phyloP scores from a whole-genome alignment of 1,284 basidiomycete genomes.

The Tausonia pullulans region DNA sequence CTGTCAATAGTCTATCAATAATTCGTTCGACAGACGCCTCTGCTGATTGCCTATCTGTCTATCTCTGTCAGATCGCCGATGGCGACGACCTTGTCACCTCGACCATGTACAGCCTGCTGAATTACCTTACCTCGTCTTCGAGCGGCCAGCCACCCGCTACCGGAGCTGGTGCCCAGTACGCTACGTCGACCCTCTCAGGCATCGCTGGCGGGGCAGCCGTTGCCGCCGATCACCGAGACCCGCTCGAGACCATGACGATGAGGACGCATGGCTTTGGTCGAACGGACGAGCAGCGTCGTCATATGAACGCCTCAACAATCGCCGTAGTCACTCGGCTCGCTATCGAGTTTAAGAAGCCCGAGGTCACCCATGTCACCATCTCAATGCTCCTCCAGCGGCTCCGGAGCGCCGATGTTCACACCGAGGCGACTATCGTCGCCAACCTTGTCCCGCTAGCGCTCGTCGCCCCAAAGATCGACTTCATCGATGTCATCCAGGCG shows the following conservation, averaged over 20 bases:
- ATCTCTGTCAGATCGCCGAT: constrained; percentile 51
- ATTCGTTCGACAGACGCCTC: no score
- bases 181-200: constrained; percentile 4
- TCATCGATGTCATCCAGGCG: constrained; percentile 71
- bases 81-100: constrained; percentile 87
- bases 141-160: not conserved
- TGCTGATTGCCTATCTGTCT: constrained; percentile 5
- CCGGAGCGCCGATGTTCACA: constrained; percentile 66
- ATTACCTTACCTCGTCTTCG: constrained; percentile 55
- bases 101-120: constrained; percentile 89
- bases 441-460: constrained; percentile 84
- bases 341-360: constrained; percentile 66
- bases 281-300: constrained; percentile 70
- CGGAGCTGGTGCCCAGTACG: not conserved
- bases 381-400: constrained; percentile 88
- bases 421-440: constrained; percentile 82
- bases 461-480: constrained; percentile 60
- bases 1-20: constrained; percentile 39
- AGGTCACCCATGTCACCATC: constrained; percentile 72
- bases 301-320: constrained; percentile 81
- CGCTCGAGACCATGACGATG: constrained; percentile 11
- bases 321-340: constrained; percentile 75
- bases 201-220: not conserved
- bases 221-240: not conserved
- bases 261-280: constrained; percentile 15